Conservation (phyloP, 371 early-diverging fungal species). For the Mortierella polycephala region DNA sequence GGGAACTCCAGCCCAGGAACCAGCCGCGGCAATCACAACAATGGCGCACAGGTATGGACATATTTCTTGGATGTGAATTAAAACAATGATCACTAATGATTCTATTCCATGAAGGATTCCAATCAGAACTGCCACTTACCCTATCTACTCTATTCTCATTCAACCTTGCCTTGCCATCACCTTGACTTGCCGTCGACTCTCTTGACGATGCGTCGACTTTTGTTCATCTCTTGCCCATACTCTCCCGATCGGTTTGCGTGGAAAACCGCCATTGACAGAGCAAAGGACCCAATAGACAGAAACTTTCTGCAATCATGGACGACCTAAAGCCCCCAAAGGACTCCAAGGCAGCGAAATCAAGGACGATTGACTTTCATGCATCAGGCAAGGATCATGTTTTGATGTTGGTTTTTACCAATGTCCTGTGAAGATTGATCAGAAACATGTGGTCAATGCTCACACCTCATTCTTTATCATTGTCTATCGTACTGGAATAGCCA, state of each 20-base stretch:
- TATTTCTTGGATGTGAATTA: no score
- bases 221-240: background rate
- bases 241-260: no score
- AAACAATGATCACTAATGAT: background rate
- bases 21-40: conserved; percentile 21
- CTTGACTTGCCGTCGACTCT: background rate
- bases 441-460: no score
- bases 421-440: background rate
- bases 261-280: conserved; percentile 13
- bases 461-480: background rate
- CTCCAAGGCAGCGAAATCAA: conserved; percentile 51
- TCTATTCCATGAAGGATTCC: conserved; percentile 15
- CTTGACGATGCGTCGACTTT: background rate
- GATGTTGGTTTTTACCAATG: background rate
- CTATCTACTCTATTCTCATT: conserved; percentile 21
- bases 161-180: conserved; percentile 19
- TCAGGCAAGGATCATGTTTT: conserved; percentile 29
- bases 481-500: conserved; percentile 48
- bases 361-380: conserved; percentile 57
- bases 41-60: conserved; percentile 37
- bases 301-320: conserved; percentile 46
- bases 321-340: conserved; percentile 43
- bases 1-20: conserved; percentile 28
- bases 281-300: conserved; percentile 38
- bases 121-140: conserved; percentile 18